Evolutionary conservation across 1,139 yeast genomes (phyloP).

Genomic region (Yamadazyma diospyri): DNA sequence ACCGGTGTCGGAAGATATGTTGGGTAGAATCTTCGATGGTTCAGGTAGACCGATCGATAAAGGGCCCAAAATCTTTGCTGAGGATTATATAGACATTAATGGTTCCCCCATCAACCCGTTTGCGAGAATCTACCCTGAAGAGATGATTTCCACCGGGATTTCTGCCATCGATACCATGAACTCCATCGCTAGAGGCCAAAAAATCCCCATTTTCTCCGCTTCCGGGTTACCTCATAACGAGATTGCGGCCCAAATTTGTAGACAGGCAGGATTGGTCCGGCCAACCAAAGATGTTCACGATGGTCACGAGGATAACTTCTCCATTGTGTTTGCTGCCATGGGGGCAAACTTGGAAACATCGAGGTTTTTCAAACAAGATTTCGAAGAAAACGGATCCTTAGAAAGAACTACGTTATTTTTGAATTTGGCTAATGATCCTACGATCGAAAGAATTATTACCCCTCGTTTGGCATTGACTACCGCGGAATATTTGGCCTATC

Average conservation of each 20-base stretch:
- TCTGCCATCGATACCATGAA: constrained; percentile 99
- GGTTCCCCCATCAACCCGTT: constrained; percentile 98
- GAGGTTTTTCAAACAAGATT: constrained; percentile 84
- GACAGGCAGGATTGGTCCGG: constrained; percentile 98
- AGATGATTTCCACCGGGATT: constrained; percentile 98
- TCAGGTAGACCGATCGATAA: constrained; percentile 98
- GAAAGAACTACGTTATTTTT: constrained; percentile 96
- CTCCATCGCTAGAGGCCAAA: constrained; percentile 99
- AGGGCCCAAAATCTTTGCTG: constrained; percentile 98
- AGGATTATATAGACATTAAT: constrained; percentile 94
- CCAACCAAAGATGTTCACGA: constrained; percentile 99
- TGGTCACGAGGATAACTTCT: constrained; percentile 98
- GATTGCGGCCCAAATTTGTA: constrained; percentile 99
- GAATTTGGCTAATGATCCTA: constrained; percentile 98
- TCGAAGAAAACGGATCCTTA: constrained; percentile 97
- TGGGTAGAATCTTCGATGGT: constrained; percentile 98
- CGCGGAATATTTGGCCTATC: constrained; percentile 97
- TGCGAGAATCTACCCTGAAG: constrained; percentile 98
- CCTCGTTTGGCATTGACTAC: constrained; percentile 99
- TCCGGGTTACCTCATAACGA: constrained; percentile 99
- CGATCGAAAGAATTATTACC: constrained; percentile 97
- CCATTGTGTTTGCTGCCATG: constrained; percentile 95
- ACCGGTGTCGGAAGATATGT: constrained; percentile 93
- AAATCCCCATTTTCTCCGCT: constrained; percentile 97
- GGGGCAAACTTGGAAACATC: constrained; percentile 51